phyloP scores from a whole-genome alignment of 352 stramenopile species.

The Globisporangium parvum region DNA sequence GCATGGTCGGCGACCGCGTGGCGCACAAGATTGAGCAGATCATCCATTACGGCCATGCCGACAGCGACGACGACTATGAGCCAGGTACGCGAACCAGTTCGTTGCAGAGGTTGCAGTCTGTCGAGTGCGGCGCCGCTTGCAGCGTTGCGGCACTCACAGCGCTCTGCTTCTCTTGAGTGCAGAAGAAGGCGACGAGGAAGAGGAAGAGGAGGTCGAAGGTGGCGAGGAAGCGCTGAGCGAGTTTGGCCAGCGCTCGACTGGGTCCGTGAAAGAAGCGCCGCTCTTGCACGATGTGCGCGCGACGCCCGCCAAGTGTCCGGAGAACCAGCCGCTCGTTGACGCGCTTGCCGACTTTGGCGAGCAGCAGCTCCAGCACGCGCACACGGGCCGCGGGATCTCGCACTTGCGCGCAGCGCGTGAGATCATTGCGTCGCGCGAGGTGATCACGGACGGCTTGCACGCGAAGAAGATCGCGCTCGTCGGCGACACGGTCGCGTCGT shows the following conservation, averaged over 20 bases:
- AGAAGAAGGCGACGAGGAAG: conserved; percentile 28
- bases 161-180: too few species aligned
- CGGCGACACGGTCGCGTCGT: conserved; percentile 52
- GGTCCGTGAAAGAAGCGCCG: conserved; percentile 22
- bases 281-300: conserved; percentile 45
- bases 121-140: too few species aligned
- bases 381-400: conserved; percentile 57
- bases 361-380: conserved; percentile 31
- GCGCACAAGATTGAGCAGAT: conserved; percentile 76
- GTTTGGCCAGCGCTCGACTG: conserved; percentile 14
- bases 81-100: too few species aligned
- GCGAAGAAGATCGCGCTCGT: conserved; percentile 51
- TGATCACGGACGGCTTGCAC: conserved; percentile 43
- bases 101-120: too few species aligned
- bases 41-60: conserved; percentile 55
- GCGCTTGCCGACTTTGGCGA: conserved; percentile 55
- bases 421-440: conserved; percentile 33
- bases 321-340: conserved; percentile 66
- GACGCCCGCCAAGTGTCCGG: conserved; percentile 27
- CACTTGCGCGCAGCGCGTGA: conserved; percentile 58
- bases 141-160: too few species aligned
- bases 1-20: conserved; percentile 50
- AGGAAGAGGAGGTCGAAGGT: conserved; percentile 10
- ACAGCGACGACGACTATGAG: conserved; percentile 62
- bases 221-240: conserved; percentile 2